These are phyloP conservation scores for Starmerella stigmatis DNA, from an alignment of 805 yeast species.

Conservation along the genomic window DNA sequence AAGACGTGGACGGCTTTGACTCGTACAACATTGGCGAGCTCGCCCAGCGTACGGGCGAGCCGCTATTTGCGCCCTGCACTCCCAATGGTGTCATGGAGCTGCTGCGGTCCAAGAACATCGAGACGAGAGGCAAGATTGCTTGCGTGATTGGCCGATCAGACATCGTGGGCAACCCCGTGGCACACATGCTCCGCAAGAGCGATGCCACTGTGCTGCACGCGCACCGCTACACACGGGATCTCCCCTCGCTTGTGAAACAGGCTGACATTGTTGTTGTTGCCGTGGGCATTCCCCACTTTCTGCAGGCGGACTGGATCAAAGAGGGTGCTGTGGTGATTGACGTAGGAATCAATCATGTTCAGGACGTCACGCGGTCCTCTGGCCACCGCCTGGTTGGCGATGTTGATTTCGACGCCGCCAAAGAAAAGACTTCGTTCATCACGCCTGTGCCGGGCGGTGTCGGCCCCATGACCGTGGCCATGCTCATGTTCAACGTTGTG, in stretches of 20 bases:
- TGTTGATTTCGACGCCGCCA: conserved; percentile 62
- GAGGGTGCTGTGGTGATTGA: conserved; percentile 81
- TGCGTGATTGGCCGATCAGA: conserved; percentile 95
- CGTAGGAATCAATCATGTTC: conserved; percentile 86
- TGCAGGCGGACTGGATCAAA: conserved; percentile 81
- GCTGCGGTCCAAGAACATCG: conserved; percentile 54
- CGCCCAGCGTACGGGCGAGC: conserved; percentile 74
- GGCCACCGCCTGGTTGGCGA: conserved; percentile 87
- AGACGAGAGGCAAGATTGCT: conserved; percentile 64
- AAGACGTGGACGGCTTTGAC: conserved; percentile 95
- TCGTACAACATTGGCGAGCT: conserved; percentile 83
- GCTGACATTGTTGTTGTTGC: conserved; percentile 95
- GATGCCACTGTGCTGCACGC: conserved; percentile 81
- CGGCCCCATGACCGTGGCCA: conserved; percentile 98
- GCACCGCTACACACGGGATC: conserved; percentile 62
- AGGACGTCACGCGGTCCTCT: conserved; percentile 60
- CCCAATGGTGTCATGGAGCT: conserved; percentile 86
- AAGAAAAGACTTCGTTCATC: conserved; percentile 52
- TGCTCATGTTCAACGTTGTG: conserved; percentile 78
- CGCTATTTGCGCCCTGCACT: conserved; percentile 84
- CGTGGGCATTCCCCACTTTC: conserved; percentile 73
- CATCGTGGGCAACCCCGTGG: conserved; percentile 90
- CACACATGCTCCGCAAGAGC: conserved; percentile 64
- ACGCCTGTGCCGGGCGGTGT: conserved; percentile 99
- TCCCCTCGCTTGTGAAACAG: conserved; percentile 45